Evolutionary conservation across 257 asterid species (phyloP).

Genomic region (Eustoma russellianum): DNA sequence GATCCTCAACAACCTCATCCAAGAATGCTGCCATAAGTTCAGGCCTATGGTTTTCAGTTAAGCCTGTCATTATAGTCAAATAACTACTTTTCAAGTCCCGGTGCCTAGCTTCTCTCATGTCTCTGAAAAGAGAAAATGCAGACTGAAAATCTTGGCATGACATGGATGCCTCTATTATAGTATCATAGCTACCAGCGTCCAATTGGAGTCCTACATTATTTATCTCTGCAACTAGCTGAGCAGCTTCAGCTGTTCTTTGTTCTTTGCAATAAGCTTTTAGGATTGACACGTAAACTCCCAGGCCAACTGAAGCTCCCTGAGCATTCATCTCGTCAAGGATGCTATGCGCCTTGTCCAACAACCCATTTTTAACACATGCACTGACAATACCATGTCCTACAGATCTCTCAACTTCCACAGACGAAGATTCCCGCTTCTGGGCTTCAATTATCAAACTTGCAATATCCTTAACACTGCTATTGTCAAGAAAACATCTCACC

Average conservation of each 20-base stretch:
- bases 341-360: conserved; percentile 65
- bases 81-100: conserved; percentile 61
- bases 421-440: conserved; percentile 58
- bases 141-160: conserved; percentile 91
- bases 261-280: conserved; percentile 70
- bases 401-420: conserved; percentile 42
- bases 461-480: conserved; percentile 44
- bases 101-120: conserved; percentile 83
- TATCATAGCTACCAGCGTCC: conserved; percentile 55
- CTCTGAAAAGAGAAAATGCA: conserved; percentile 81
- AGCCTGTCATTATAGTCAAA: conserved; percentile 89
- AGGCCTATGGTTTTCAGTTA: conserved; percentile 89
- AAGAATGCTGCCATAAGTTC: conserved; percentile 88
- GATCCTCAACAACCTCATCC: conserved; percentile 86
- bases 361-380: conserved; percentile 56
- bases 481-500: conserved; percentile 47
- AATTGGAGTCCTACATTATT: conserved; percentile 47
- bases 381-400: conserved; percentile 63
- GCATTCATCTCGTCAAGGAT: conserved; percentile 81
- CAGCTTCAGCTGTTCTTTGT: conserved; percentile 78
- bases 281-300: conserved; percentile 74
- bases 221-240: conserved; percentile 71
- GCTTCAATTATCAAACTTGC: conserved; percentile 61
- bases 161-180: conserved; percentile 82
- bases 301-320: conserved; percentile 51